Percentiles rank a stretch among this genome's conserved stretches.
These are phyloP conservation scores for Suillus cothurnatus DNA, from an alignment of 768 basidiomycete species.

Conservation along the genomic window DNA sequence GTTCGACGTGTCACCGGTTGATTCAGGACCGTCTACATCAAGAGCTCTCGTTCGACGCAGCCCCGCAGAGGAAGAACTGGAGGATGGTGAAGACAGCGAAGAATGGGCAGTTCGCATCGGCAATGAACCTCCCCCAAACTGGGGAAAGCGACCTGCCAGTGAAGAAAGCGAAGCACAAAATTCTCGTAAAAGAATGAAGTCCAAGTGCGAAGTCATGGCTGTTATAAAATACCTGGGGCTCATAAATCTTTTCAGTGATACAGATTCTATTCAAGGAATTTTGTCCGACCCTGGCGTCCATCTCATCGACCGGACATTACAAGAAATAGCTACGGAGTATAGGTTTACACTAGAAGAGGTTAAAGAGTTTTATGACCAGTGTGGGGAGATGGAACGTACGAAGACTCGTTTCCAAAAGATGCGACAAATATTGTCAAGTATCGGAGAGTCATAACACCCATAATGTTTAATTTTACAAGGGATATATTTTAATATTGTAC, in stretches of 20 bases:
- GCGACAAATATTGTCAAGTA: conserved; percentile 47
- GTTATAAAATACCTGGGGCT: neutral
- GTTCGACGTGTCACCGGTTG: conserved; percentile 17
- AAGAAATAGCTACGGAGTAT: conserved; percentile 67
- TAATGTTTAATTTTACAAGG: neutral
- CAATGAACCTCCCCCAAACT: conserved; percentile 60
- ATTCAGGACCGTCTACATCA: conserved; percentile 33
- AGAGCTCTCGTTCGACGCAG: conserved; percentile 36
- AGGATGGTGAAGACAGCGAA: conserved; percentile 52
- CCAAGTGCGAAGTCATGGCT: conserved; percentile 36
- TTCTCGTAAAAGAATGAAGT: conserved; percentile 46
- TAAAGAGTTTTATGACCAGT: conserved; percentile 74
- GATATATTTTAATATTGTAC: neutral
- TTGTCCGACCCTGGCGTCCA: conserved; percentile 39
- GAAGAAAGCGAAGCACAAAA: conserved; percentile 38
- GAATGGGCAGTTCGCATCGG: conserved; percentile 74
- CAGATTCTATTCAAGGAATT: neutral
- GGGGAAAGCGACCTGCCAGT: conserved; percentile 62
- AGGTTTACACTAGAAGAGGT: conserved; percentile 79
- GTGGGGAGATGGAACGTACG: conserved; percentile 70
- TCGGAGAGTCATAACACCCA: conserved; percentile 24
- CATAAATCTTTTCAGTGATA: neutral
- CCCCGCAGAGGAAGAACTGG: conserved; percentile 69
- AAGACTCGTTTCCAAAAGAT: conserved; percentile 66
- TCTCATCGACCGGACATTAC: conserved; percentile 65